Conservation (phyloP, 2,329 filamentous ascomycete genomes). For the Daldinia sp. region DNA sequence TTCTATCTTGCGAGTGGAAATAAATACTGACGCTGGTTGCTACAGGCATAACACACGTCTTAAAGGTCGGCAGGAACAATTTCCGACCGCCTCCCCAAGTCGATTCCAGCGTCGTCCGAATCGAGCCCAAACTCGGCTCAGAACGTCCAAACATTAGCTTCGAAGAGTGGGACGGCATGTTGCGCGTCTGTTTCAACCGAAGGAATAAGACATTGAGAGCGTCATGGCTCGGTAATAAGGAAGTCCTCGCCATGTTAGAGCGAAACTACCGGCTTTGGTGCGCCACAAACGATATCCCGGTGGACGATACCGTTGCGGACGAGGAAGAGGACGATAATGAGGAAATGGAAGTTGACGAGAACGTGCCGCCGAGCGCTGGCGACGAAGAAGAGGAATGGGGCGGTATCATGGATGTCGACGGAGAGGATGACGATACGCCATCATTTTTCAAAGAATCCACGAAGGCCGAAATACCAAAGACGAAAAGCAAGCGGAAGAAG, state of each 20-base stretch:
- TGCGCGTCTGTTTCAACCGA: constrained; percentile 80
- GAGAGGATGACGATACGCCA: constrained; percentile 76
- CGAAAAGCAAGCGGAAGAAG: constrained; percentile 78
- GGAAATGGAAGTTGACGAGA: constrained; percentile 57
- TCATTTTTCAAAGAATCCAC: constrained; percentile 78
- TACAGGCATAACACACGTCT: constrained; percentile 61
- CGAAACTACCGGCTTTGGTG: constrained; percentile 92
- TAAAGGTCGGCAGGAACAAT: constrained; percentile 97
- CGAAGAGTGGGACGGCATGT: constrained; percentile 90
- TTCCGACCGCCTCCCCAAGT: constrained; percentile 92
- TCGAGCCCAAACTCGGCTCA: constrained; percentile 84
- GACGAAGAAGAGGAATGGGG: constrained; percentile 62
- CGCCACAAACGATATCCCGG: constrained; percentile 81
- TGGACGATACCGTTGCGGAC: constrained; percentile 75
- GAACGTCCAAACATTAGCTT: constrained; percentile 88
- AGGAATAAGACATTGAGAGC: constrained; percentile 92
- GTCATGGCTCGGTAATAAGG: constrained; percentile 82
- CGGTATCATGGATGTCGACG: constrained; percentile 65
- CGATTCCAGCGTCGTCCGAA: constrained; percentile 88
- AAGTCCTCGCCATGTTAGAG: constrained; percentile 85
- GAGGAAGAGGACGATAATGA: constrained; percentile 56
- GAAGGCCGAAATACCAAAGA: constrained; percentile 62
- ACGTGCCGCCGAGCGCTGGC: constrained; percentile 55
- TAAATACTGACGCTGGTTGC: constrained; percentile 57
- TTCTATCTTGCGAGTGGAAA: not conserved